Evolutionary conservation across 805 yeast species (phyloP).

Genomic region (Metschnikowia similis): DNA sequence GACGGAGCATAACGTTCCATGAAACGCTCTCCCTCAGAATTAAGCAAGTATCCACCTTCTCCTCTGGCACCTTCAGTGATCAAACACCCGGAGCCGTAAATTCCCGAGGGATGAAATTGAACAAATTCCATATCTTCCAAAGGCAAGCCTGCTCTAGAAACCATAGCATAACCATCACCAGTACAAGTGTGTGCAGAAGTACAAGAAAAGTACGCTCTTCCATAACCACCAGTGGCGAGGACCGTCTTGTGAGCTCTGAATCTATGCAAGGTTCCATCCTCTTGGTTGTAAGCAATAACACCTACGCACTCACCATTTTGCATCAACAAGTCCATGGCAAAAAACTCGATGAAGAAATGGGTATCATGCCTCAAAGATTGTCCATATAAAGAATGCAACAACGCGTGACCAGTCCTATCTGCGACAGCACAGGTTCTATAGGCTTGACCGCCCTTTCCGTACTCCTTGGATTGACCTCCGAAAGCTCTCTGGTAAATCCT

Average conservation of each 20-base stretch:
- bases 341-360: conserved; percentile 95
- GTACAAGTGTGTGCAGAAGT: conserved; percentile 99
- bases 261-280: conserved; percentile 97
- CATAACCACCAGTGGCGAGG: conserved; percentile 98
- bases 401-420: conserved; percentile 97
- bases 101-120: conserved; percentile 99
- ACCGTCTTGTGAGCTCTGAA: conserved; percentile 96
- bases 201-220: conserved; percentile 97
- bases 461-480: conserved; percentile 95
- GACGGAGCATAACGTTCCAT: conserved; percentile 99
- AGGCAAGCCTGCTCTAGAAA: conserved; percentile 96
- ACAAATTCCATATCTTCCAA: conserved; percentile 95
- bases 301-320: conserved; percentile 96
- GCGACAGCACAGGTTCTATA: conserved; percentile 99
- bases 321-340: conserved; percentile 91
- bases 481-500: conserved; percentile 97
- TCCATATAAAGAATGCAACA: conserved; percentile 92
- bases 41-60: conserved; percentile 97
- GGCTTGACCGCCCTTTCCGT: conserved; percentile 98
- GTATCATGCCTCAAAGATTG: conserved; percentile 96
- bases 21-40: conserved; percentile 97
- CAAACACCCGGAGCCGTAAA: conserved; percentile 97
- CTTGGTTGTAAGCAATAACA: conserved; percentile 96
- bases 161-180: conserved; percentile 99
- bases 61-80: conserved; percentile 99